A percentile compares a stretch with the other conserved stretches of the same genome.
Conservation (phyloP, 805 yeast species). For the Candida sakaeoensis region DNA sequence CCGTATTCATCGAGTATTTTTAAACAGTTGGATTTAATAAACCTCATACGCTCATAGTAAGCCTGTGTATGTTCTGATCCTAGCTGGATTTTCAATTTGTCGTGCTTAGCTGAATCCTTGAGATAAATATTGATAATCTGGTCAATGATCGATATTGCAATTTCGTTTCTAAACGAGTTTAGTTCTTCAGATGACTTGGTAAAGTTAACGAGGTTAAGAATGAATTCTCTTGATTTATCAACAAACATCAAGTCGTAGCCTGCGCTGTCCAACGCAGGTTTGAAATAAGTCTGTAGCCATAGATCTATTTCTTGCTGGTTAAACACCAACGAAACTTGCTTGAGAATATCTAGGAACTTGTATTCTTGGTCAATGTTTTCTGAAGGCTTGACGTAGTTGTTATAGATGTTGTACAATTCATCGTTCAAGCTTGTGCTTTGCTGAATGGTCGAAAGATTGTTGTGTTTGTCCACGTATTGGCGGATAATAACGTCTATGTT, state of each 20-base stretch:
- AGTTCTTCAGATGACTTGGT: constrained; percentile 21
- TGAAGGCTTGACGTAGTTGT: constrained; percentile 23
- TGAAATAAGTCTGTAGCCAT: constrained; percentile 50
- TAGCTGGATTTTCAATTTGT: constrained; percentile 15
- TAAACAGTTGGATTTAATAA: constrained; percentile 43
- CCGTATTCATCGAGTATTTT: constrained; percentile 42
- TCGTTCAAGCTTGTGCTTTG: constrained; percentile 30
- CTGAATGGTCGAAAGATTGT: constrained; percentile 26
- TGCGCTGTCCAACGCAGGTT: constrained; percentile 57
- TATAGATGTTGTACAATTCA: constrained; percentile 34
- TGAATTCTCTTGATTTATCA: constrained; percentile 24
- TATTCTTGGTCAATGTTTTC: constrained; percentile 30
- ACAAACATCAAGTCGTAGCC: constrained; percentile 44
- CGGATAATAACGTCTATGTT: constrained; percentile 11
- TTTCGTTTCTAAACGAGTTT: constrained; percentile 15
- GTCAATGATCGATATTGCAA: constrained; percentile 21
- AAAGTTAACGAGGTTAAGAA: constrained; percentile 17
- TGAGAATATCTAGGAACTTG: constrained; percentile 37
- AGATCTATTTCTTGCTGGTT: constrained; percentile 28
- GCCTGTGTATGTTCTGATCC: constrained; percentile 26
- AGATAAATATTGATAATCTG: constrained; percentile 23
- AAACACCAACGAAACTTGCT: constrained; percentile 28
- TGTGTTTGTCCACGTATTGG: constrained; percentile 27
- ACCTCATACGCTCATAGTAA: constrained; percentile 47
- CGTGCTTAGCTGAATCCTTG: constrained; percentile 14